phyloP scores from a whole-genome alignment of 169 alveolate species.

The Eimeria acervulina region DNA sequence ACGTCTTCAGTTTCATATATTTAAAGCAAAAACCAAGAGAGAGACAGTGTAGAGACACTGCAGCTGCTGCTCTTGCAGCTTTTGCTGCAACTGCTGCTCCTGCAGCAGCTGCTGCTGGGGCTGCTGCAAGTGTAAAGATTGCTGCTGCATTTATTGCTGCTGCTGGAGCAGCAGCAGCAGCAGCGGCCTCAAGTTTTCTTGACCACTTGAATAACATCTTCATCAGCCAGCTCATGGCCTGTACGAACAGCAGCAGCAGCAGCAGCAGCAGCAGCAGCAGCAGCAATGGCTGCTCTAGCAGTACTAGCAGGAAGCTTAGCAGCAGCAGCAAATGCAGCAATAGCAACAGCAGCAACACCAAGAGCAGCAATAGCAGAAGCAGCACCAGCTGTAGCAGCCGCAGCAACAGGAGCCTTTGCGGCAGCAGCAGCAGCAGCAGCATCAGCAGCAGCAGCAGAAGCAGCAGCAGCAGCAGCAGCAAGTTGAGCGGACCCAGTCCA shows the following conservation, averaged over 20 bases:
- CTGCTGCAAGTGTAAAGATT: too few species aligned
- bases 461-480: background rate
- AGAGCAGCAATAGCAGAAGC: too few species aligned
- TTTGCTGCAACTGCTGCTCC: too few species aligned
- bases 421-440: background rate
- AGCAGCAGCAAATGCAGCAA: too few species aligned
- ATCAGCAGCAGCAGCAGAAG: slow-evolving; percentile 10
- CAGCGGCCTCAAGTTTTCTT: slow-evolving; percentile 78
- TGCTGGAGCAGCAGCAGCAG: background rate
- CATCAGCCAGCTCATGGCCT: slow-evolving; percentile 90
- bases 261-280: background rate
- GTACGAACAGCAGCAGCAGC: slow-evolving; percentile 49
- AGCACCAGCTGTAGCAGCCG: too few species aligned
- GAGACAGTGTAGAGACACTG: background rate
- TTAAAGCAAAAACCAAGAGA: background rate
- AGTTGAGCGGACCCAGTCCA: slow-evolving; percentile 93
- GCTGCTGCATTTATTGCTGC: too few species aligned
- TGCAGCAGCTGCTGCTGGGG: too few species aligned
- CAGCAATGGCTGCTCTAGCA: background rate
- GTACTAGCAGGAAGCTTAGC: background rate
- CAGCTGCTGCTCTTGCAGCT: background rate
- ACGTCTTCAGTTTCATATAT: too few species aligned
- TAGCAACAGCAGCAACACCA: too few species aligned
- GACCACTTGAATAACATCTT: slow-evolving; percentile 91
- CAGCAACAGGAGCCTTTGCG: background rate